Evolutionary conservation across 257 asterid genomes (phyloP).

Genomic region (Solanum okadae): DNA sequence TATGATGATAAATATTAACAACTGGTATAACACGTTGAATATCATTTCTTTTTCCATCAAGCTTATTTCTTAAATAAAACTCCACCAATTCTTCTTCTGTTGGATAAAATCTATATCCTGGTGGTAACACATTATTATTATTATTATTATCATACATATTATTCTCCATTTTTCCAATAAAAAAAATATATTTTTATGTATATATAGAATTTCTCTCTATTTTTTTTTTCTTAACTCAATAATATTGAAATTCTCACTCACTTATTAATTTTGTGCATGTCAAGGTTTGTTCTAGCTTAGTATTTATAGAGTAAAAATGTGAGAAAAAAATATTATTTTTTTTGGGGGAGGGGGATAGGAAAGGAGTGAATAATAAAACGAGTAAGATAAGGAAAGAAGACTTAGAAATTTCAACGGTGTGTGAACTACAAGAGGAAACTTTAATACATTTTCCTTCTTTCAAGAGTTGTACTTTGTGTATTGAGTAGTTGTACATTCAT

Average conservation of each 20-base stretch:
- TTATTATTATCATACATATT: background rate
- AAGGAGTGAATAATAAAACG: background rate
- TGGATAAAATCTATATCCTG: conserved; percentile 57
- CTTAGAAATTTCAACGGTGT: conserved; percentile 1
- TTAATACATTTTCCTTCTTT: background rate
- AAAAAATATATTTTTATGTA: background rate
- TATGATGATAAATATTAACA: conserved; percentile 37
- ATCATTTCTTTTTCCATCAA: conserved; percentile 20
- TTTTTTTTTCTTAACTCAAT: background rate
- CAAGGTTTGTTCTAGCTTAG: background rate
- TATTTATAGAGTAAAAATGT: background rate
- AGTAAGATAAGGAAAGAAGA: background rate
- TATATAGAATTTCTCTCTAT: background rate
- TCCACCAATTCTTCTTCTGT: conserved; percentile 50
- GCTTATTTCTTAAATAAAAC: conserved; percentile 39
- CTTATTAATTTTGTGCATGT: background rate
- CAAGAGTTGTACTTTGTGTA: background rate
- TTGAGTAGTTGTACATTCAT: background rate
- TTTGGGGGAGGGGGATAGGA: background rate
- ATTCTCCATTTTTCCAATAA: conserved; percentile 8
- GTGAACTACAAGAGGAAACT: background rate
- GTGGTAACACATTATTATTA: conserved; percentile 1
- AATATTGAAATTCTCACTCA: background rate
- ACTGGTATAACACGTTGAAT: conserved; percentile 39
- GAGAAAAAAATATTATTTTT: background rate